A percentile compares a stretch with the other conserved stretches of the same genome.
Conservation (phyloP, 1,139 yeast genomes). For the Blastobotrys apis region DNA sequence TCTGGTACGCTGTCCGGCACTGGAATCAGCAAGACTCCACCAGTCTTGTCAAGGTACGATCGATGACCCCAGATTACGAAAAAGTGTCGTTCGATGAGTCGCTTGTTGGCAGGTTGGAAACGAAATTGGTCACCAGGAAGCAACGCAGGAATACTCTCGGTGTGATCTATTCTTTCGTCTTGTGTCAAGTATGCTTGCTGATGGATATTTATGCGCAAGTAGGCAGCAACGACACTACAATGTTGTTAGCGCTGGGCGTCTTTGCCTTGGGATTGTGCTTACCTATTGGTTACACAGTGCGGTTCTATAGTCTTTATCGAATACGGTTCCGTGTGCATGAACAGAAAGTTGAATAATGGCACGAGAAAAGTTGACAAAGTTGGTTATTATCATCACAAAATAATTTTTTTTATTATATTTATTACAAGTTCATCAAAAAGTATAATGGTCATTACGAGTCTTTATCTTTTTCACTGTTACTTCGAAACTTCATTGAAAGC, state of each 20-base stretch:
- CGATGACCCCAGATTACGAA: not conserved
- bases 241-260: not conserved
- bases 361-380: no score
- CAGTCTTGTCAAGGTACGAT: not conserved
- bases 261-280: not conserved
- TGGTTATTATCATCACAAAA: no score
- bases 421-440: no score
- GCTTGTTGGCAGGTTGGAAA: not conserved
- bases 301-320: not conserved
- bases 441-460: no score
- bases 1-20: not conserved
- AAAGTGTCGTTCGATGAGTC: constrained; percentile 1
- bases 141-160: not conserved
- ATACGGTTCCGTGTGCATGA: no score
- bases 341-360: no score
- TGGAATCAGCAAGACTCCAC: not conserved
- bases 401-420: no score
- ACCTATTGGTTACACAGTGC: not conserved
- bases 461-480: no score
- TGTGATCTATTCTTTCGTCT: not conserved
- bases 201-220: not conserved
- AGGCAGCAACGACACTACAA: not conserved
- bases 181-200: not conserved
- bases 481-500: constrained; percentile 12
- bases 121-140: not conserved